Base-by-base conservation (phyloP, 2,329 filamentous ascomycete species). In the Fusarium dimerum region DNA sequence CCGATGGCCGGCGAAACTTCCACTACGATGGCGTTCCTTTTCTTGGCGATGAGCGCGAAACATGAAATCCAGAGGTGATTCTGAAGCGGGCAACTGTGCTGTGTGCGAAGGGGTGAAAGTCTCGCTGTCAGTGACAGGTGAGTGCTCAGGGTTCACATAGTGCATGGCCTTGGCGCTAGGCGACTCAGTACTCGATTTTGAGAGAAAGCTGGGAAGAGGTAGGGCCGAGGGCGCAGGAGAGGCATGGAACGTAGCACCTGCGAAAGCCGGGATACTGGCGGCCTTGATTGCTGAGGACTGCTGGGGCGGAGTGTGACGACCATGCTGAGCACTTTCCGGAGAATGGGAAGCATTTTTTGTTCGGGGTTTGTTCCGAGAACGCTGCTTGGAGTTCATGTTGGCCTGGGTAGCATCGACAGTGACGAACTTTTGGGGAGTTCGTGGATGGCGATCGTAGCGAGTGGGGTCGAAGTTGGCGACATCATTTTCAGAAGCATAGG, bases 201-300 rank as follows among this genome's bases (percentile, higher is more conserved):
- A 87, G 34, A 78, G 83, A 70, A 97, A 96, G 66, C 88, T 95
- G 11, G 94, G 94, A 52, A 97, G 88, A 1, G 94, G 94, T 32
- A 99, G 78, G 20, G 91, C 86, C 9, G 92, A 95, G 1, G 94
- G 89, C 2, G 92, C 93, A 17, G 94, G 94, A 9, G 94, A 97
- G 40, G 92, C 90, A 71, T 97, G 92, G 71, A 97, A 99, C 6
- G 92, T 95, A 34, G 93, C 89, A 13, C 93, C 94, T 39, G 94
- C 94, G 73, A 96, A 99, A 43, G 88, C 86, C 54, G 84, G 78
- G 45, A 73, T 73, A 30, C 72, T 71, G 45, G 72, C 71, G 43
- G 79, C 72, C 66, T 78, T 80, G 58, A 76, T 68, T 30, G 73
- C 68, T 9, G 68, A 66, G 15, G 73, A 74, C 46, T 78, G 74